Evolutionary conservation across 345 rosid species (phyloP).

Genomic region (Melaleuca quinquenervia): DNA sequence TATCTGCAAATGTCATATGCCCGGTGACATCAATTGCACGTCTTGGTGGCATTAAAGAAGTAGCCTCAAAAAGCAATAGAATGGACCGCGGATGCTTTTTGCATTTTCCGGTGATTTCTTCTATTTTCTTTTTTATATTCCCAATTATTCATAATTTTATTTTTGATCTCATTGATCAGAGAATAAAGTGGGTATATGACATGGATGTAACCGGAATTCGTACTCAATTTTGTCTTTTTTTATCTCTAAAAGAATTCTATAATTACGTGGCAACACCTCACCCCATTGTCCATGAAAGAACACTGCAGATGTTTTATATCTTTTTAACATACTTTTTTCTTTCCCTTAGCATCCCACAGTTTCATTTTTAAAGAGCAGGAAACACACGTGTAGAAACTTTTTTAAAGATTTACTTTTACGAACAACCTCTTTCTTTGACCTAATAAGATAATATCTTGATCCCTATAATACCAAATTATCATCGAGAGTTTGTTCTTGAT

Average conservation of each 20-base stretch:
- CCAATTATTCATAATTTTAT: not conserved
- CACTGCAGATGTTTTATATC: not conserved
- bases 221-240: not conserved
- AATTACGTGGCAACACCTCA: not conserved
- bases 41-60: not conserved
- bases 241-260: not conserved
- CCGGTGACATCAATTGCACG: not conserved
- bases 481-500: not conserved
- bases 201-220: not conserved
- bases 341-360: not conserved
- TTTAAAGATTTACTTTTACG: not conserved
- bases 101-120: not conserved
- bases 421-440: not conserved
- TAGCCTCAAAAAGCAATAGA: not conserved
- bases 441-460: not conserved
- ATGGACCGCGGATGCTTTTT: not conserved
- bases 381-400: not conserved
- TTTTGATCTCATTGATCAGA: not conserved
- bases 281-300: not conserved
- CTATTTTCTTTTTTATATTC: not conserved
- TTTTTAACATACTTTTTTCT: not conserved
- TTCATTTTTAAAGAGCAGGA: not conserved
- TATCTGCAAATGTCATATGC: not conserved
- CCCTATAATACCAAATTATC: not conserved
- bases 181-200: not conserved